These are phyloP conservation scores for Alternaria postmessia DNA, from an alignment of 2,329 filamentous ascomycete species.

Conservation along the genomic window DNA sequence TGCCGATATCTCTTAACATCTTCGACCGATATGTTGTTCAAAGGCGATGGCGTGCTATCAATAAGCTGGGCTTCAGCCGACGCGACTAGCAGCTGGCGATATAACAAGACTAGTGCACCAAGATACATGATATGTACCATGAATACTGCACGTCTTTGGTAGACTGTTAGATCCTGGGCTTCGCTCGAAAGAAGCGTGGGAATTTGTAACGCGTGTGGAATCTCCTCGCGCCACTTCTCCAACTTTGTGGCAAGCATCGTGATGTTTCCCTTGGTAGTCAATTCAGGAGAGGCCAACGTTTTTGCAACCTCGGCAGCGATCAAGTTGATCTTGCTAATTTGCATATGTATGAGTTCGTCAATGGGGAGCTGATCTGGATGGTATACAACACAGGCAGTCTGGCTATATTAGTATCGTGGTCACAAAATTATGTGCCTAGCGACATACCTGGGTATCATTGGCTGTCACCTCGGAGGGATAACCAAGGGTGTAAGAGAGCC, in stretches of 20 bases:
- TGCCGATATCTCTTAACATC: conserved; percentile 41
- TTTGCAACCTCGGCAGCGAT: conserved; percentile 49
- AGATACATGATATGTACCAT: conserved; percentile 53
- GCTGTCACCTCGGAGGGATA: conserved; percentile 44
- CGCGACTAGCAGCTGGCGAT: conserved; percentile 46
- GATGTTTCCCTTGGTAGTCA: conserved; percentile 41
- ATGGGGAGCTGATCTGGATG: conserved; percentile 26
- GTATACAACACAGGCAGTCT: conserved; percentile 34
- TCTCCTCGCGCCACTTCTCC: conserved; percentile 43
- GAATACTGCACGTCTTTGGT: conserved; percentile 46
- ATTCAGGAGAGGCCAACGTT: conserved; percentile 40
- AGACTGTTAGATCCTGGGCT: conserved; percentile 36
- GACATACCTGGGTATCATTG: conserved; percentile 38
- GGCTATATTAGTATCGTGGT: conserved; percentile 20
- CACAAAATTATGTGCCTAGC: not conserved
- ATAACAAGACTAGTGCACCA: conserved; percentile 47
- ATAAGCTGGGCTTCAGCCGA: conserved; percentile 42
- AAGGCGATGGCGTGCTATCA: conserved; percentile 30
- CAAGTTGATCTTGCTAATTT: conserved; percentile 48
- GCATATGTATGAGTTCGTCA: conserved; percentile 45
- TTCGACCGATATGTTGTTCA: conserved; percentile 36
- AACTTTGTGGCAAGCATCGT: conserved; percentile 41
- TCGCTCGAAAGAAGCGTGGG: conserved; percentile 37
- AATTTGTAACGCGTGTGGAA: conserved; percentile 45
- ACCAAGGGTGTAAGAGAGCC: conserved; percentile 50